Base-by-base conservation (phyloP, 768 basidiomycete genomes). In the Hortiboletus campestris region DNA sequence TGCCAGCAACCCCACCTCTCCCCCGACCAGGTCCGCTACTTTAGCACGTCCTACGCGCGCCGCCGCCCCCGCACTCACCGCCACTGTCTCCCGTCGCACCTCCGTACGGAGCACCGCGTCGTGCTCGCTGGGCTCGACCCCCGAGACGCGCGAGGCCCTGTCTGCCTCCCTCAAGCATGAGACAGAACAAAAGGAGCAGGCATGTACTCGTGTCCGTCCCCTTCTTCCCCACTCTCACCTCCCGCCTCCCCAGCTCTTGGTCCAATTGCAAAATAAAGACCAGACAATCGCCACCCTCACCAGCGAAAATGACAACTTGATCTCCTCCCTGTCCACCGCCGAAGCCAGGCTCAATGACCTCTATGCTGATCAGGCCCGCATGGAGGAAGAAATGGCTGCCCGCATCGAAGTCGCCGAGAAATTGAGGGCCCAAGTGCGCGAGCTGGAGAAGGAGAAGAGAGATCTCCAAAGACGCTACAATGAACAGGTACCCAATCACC, bases 401-500 rank as follows among this genome's bases (percentile, higher is more conserved):
- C 84, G 89, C 45, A 85, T 91, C 61, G 91, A 94, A 62, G 84
- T 94, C 36, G 76, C 84, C 36, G 91, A 94, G 57, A 94, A 93
- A 70, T 78, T 95, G 49, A 77, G 93, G 55, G 71, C 78, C 17
- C 89, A 94, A 71, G 81, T 92, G 40, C 86, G 88, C 59, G 92
- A 94, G 56, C 72, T 94, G 19, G 94, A 95, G 75, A 91, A 85
- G 72, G 93, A 95, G 73, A 93, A 91, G 72, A 76, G 91, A 56
- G 93, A 94, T 58, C 41, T 86, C 28, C 85, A 86, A 54, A 83
- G 90, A 59, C 80, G 92, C 60, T 94, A 94, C 68, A 89, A 91
- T 50, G 93, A 94, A 67, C 92, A 96, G 83, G 92, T 89, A 51
- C 31, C 41, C 46, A 52, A 43, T 47, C 50, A 48, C 55, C 51